Percentiles rank a stretch among this genome's conserved stretches.
These are phyloP conservation scores for Phylloporus rhodoxanthus DNA, from an alignment of 768 basidiomycete species.

Conservation along the genomic window DNA sequence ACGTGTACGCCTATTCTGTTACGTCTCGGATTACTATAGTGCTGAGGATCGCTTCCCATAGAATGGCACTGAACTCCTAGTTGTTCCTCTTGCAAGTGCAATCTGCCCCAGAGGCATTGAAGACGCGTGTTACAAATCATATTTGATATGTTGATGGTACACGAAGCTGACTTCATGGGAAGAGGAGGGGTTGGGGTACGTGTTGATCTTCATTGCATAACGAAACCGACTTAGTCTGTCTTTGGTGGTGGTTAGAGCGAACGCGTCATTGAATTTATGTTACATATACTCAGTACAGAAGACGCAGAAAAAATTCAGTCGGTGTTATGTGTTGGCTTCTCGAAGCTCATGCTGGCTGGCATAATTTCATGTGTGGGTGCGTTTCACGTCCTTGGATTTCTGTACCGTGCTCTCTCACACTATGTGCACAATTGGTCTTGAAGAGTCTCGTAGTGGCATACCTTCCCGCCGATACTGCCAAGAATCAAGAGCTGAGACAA, in stretches of 20 bases:
- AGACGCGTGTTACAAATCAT: constrained; percentile 69
- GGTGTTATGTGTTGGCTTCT: constrained; percentile 66
- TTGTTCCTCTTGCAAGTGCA: constrained; percentile 78
- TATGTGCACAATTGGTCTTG: constrained; percentile 33
- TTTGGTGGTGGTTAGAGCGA: constrained; percentile 36
- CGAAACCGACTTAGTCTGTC: not conserved
- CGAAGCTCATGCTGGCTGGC: constrained; percentile 80
- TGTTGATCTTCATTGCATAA: constrained; percentile 2
- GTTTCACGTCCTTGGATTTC: constrained; percentile 14
- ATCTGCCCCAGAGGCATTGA: constrained; percentile 56
- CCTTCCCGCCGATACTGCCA: constrained; percentile 71
- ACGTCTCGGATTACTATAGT: no score
- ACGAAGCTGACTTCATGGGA: constrained; percentile 62
- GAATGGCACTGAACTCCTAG: constrained; percentile 45
- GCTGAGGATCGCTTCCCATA: constrained; percentile 8
- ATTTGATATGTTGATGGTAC: constrained; percentile 84
- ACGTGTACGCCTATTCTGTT: constrained; percentile 17
- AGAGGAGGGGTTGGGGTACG: constrained; percentile 33
- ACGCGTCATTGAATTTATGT: constrained; percentile 62
- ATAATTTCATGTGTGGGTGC: constrained; percentile 61
- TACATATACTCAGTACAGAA: constrained; percentile 46
- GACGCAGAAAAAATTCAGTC: constrained; percentile 65
- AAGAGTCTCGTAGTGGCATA: constrained; percentile 53
- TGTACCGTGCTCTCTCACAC: not conserved
- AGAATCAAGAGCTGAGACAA: constrained; percentile 81